Base-by-base conservation (phyloP, 352 stramenopile genomes). In the Globisporangium radiosum region DNA sequence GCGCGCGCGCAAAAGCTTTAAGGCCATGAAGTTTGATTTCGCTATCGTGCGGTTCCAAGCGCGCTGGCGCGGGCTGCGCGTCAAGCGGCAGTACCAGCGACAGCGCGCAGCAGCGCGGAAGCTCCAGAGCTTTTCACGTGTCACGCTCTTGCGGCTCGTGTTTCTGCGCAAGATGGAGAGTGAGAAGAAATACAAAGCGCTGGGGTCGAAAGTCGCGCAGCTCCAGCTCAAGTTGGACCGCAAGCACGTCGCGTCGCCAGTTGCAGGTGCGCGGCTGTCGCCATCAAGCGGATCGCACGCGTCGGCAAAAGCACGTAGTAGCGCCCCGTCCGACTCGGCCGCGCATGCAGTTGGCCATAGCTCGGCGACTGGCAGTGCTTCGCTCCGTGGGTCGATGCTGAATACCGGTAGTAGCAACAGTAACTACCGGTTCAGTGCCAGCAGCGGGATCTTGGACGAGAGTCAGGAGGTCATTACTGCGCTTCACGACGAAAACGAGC, bases 401-500 rank as follows among this genome's bases (percentile, higher is more conserved):
- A 72, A 73, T 50, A 73, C 25, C 25, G 25, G 25, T 33, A 33
- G 25, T 33, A 33, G 62, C 43, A 72, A 14, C 42, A 5, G n/a
- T 5, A 13, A 64, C 40, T 64, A 73, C 56, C 78, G 81, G 7
- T 81, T 85, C 58, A 90, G 77, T 43, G 72, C 60, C 7, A 85
- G 74, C 36, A 93, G 78, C 51, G 81, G 84, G 11, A 92, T 94
- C 54, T 57, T 94, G 9, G 82, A 94, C 33, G 85, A 94, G 57
- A 91, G 79, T 53, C 79, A 92, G 57, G 82, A 94, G 68, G 85
- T 94, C n/a, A 90, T 94, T 42, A 92, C 81, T 2, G 84, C 81
- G 14, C 73, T 94, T 0, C 83, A 91, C 48, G 75, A 90, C 57
- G 85, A 94, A 52, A 94, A 94, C 65, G 78, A 92, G 55, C 76